Evolutionary conservation across 768 basidiomycete species (phyloP).

Genomic region (Tulasnella sp.): DNA sequence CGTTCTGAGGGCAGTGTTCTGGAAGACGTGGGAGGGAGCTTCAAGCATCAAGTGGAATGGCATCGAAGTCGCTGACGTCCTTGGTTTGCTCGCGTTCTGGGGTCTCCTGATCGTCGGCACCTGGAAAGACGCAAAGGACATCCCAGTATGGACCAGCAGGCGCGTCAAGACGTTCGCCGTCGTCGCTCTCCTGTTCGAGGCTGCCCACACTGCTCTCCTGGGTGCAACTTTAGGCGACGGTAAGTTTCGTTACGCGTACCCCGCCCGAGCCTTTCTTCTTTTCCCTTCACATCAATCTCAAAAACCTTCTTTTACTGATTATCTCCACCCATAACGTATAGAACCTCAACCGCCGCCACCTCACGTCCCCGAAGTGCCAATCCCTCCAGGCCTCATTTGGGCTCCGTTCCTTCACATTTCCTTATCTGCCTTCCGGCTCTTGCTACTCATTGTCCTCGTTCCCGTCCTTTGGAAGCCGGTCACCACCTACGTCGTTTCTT

Average conservation of each 20-base stretch:
- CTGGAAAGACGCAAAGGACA: constrained; percentile 68
- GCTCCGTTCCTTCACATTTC: constrained; percentile 39
- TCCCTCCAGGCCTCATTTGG: constrained; percentile 24
- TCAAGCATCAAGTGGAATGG: constrained; percentile 31
- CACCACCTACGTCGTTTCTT: constrained; percentile 49
- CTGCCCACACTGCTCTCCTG: constrained; percentile 50
- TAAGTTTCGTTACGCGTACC: not conserved
- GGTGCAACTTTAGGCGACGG: constrained; percentile 20
- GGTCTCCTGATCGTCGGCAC: constrained; percentile 68
- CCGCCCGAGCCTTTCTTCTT: not conserved
- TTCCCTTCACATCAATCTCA: not conserved
- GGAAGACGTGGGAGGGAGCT: constrained; percentile 50
- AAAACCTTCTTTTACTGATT: not conserved
- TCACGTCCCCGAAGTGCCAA: constrained; percentile 20
- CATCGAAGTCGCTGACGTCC: constrained; percentile 34
- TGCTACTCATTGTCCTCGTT: constrained; percentile 55
- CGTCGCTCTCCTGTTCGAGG: constrained; percentile 50
- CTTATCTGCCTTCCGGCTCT: constrained; percentile 57
- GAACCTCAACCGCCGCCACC: constrained; percentile 1
- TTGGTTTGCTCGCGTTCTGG: constrained; percentile 61
- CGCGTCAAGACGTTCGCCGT: constrained; percentile 50
- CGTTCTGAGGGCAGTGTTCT: constrained; percentile 54
- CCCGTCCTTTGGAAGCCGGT: constrained; percentile 56
- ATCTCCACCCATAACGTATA: not conserved
- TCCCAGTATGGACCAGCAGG: constrained; percentile 56